Base-by-base conservation (phyloP, 108 stramenopile species). In the Bacterosira constricta region DNA sequence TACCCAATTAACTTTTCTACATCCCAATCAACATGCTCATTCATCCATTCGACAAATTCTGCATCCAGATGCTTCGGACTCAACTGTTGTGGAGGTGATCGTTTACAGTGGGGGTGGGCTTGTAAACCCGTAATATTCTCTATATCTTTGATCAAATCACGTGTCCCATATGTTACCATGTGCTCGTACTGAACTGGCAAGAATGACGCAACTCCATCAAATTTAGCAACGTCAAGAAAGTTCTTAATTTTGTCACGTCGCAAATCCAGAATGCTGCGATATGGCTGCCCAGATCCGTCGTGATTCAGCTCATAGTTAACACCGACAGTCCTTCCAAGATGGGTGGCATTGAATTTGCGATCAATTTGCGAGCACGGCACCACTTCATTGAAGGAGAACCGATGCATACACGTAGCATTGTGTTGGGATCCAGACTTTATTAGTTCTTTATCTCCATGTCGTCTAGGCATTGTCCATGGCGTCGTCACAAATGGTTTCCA, bases 161-260 rank as follows among this genome's bases (percentile, higher is more conserved):
- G 27, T 27, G 65, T 62, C 8, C 65, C 62, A 30, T 53, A 11
- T 15, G 49, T 66, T 13, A 64, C 51, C 47, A 82, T 12, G 21
- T 67, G 45, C 60, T 87, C 80, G 59, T 80, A 87, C 42, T 69
- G 64, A 25, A 78, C 71, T 8, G 67, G 41, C 38, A 68, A 61
- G 10, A 76, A 47, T 11, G 64, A 8, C 12, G 38, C 23, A 6
- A 75, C 73, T 12, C 50, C 73, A 39, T 57, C 36, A 38, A 47
- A 66, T n/a, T 59, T 39, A 17, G 41, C 25, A 5, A 75, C 32
- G 39, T 37, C 36, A n/a, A 75, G 63, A 66, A 78, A 80, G 60
- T 87, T 85, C 12, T 37, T 21, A 21, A 87, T 64, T 63, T 87
- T 87, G 37, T 82, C 83, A 6, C 79, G 60, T 31, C 86, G 68